Conservation (phyloP, 2,329 filamentous ascomycete species). For the Penicillium sp. region DNA sequence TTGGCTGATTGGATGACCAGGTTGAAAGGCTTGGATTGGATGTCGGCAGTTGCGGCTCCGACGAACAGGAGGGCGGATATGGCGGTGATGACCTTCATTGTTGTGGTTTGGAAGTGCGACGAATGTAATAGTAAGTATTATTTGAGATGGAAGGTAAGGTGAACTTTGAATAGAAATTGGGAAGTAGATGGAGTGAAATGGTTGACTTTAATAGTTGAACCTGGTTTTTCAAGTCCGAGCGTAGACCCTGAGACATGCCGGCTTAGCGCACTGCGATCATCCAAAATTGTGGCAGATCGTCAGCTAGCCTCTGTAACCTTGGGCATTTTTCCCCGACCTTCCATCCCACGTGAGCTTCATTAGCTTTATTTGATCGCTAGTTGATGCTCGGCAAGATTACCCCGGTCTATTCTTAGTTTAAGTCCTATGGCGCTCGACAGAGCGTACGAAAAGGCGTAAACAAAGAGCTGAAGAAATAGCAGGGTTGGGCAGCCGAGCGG, state of each 20-base stretch:
- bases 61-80: slow-evolving; percentile 10
- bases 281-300: slow-evolving; percentile 10
- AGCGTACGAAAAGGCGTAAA: background rate
- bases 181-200: background rate
- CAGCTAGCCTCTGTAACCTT: background rate
- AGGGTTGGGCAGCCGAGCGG: background rate
- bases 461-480: background rate
- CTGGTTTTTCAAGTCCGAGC: slow-evolving; percentile 1
- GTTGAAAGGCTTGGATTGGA: slow-evolving; percentile 45
- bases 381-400: background rate
- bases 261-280: slow-evolving; percentile 5
- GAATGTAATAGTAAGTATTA: background rate
- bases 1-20: slow-evolving; percentile 42
- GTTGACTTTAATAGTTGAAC: background rate
- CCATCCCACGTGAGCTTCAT: background rate
- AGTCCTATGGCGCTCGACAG: background rate
- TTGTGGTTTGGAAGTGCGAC: background rate
- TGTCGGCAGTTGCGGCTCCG: slow-evolving; percentile 16
- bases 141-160: background rate
- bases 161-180: background rate
- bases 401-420: background rate
- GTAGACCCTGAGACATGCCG: slow-evolving; percentile 9
- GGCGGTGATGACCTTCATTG: slow-evolving; percentile 12
- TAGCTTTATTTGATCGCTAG: too few relatives aligned
- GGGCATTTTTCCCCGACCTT: background rate